Conservation (phyloP, 306 rosid species). For the Malus sieversii region DNA sequence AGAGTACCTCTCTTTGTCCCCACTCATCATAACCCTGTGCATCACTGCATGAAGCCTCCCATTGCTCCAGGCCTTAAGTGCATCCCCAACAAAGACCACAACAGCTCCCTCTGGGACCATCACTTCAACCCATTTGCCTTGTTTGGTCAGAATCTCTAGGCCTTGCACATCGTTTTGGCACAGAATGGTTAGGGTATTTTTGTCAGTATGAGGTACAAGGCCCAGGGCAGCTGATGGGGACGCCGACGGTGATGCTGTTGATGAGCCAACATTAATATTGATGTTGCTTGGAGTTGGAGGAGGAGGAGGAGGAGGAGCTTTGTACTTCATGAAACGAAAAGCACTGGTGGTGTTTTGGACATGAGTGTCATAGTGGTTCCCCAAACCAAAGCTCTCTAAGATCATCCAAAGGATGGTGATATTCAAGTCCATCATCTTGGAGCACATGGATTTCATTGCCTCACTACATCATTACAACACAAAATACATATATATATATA, state of each 20-base stretch:
- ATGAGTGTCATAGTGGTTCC: slow-evolving; percentile 14
- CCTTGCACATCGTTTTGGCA: slow-evolving; percentile 45
- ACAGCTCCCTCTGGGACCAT: slow-evolving; percentile 21
- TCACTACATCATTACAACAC: slow-evolving; percentile 17
- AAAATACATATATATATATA: neutral
- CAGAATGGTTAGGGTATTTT: slow-evolving; percentile 23
- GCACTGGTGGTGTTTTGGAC: slow-evolving; percentile 12
- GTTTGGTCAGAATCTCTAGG: slow-evolving; percentile 34
- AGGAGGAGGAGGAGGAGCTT: slow-evolving; percentile 11
- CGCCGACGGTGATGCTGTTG: neutral
- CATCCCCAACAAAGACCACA: slow-evolving; percentile 37
- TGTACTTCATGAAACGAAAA: slow-evolving; percentile 35
- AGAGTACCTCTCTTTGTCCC: slow-evolving; percentile 32
- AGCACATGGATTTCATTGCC: slow-evolving; percentile 21
- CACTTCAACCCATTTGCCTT: slow-evolving; percentile 35
- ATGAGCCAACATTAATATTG: neutral
- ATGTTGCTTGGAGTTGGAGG: neutral
- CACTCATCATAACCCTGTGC: slow-evolving; percentile 40
- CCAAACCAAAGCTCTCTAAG: slow-evolving; percentile 31
- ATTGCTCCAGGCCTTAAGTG: slow-evolving; percentile 52
- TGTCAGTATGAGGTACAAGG: slow-evolving; percentile 44
- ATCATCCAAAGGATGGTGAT: slow-evolving; percentile 30
- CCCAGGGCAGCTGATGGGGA: neutral
- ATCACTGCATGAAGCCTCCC: slow-evolving; percentile 39
- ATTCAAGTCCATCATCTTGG: slow-evolving; percentile 22